Evolutionary conservation across 2,329 filamentous ascomycete genomes (phyloP), one percentile per base, ranked within the genome.

Genomic region (Zopfia rhizophila): DNA sequence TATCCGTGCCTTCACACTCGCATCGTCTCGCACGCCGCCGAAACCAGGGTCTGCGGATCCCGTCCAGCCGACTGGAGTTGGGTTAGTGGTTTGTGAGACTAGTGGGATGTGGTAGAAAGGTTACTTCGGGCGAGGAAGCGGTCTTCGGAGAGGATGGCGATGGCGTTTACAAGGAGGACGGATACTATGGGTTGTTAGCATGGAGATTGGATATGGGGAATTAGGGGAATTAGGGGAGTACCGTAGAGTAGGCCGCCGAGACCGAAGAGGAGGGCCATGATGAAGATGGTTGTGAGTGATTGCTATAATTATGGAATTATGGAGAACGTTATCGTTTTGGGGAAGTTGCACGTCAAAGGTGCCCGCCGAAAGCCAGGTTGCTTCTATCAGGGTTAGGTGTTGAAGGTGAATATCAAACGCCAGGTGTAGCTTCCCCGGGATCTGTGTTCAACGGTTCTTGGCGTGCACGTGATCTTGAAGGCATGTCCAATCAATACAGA

Each of bases 61-160:
- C 39, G 82, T 92, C 82, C 93, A 92, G 68, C 92, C 92, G 66
- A 97, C 88, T 95, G 32, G n/a, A n/a, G n/a, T n/a, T 36, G n/a
- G 3, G 6, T 7, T 12, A 11, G 12, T 24, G 7, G n/a, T 23
- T 6, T 14, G 13, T 29, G 43, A 12, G n/a, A n/a, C 56, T 38
- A 55, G 50, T 36, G 18, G 37, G 23, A 27, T 17, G 17, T 21
- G 23, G 13, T 3, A 21, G 32, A 22, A 33, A 19, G 38, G n/a
- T 11, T 85, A 87, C 76, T 91, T 74, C 90, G 85, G 45, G 87
- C 89, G 58, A 96, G 89, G 74, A 96, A 96, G 53, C 91, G 88
- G 76, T 96, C 91, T 83, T 96, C 92, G 62, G 91, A 96, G 56
- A 97, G 88, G 68, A 97, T 86, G 55, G 92, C 91, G 69, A 97